Percentiles rank a stretch among this genome's conserved stretches.
Conservation (phyloP, 148 eudicot genomes). For the Camellia granthamiana region DNA sequence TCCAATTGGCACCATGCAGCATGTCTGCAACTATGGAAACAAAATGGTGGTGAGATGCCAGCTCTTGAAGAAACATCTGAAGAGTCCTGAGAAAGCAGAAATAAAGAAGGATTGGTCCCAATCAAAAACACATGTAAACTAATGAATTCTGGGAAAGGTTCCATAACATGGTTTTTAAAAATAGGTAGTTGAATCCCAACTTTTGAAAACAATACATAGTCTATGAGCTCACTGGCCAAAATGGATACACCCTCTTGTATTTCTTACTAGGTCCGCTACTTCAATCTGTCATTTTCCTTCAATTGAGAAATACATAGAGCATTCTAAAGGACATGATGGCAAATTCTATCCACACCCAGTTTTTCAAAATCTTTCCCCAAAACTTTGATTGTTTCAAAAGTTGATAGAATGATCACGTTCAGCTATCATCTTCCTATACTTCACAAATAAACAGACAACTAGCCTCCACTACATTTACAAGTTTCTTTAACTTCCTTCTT, state of each 20-base stretch:
- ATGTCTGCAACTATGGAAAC: not conserved
- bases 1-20: not conserved
- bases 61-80: conserved; percentile 11
- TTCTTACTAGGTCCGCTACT: not conserved
- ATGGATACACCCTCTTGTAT: no score
- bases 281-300: not conserved
- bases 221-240: not conserved
- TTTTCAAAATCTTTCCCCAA: not conserved
- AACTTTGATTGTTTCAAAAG: not conserved
- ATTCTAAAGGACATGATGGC: not conserved
- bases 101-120: not conserved
- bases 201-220: not conserved
- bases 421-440: not conserved
- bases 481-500: no score
- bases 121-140: not conserved
- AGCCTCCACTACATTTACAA: not conserved
- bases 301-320: not conserved
- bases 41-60: not conserved
- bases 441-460: not conserved
- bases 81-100: conserved; percentile 9
- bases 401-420: not conserved
- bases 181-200: not conserved
- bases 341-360: not conserved
- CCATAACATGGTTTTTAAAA: not conserved
- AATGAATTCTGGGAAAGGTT: not conserved